Evolutionary conservation across 768 basidiomycete genomes (phyloP).

Genomic region (Agaricus subrufescens): DNA sequence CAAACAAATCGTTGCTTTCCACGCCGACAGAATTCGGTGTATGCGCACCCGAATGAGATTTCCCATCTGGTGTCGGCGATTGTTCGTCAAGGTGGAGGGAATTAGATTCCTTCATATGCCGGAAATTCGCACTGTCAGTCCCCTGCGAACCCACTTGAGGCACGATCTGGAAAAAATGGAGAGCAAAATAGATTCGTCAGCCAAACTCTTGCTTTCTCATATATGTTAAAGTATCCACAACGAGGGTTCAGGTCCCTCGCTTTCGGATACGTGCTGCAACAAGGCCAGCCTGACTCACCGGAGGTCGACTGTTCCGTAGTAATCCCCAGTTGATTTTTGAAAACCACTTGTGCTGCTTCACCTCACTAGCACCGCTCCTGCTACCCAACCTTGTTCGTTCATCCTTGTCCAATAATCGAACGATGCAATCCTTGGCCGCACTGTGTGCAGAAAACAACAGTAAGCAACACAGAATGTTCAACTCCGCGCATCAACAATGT

Average conservation of each 20-base stretch:
- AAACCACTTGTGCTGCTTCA: conserved; percentile 99
- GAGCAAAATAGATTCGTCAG: not conserved
- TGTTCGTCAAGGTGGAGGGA: conserved; percentile 86
- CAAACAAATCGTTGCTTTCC: conserved; percentile 63
- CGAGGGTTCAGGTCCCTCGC: not conserved
- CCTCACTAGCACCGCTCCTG: conserved; percentile 93
- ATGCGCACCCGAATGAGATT: conserved; percentile 5
- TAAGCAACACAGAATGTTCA: conserved; percentile 1
- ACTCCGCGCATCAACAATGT: conserved; percentile 21
- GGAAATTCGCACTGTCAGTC: conserved; percentile 84
- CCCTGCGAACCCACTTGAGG: conserved; percentile 69
- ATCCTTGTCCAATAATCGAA: conserved; percentile 86
- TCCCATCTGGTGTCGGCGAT: conserved; percentile 20
- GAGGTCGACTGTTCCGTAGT: conserved; percentile 86
- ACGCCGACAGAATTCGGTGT: conserved; percentile 12
- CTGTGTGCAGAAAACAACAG: conserved; percentile 36
- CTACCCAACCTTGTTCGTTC: conserved; percentile 87
- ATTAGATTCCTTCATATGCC: conserved; percentile 83
- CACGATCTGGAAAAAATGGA: conserved; percentile 2
- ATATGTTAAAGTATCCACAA: not conserved
- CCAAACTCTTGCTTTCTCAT: not conserved
- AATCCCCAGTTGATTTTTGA: conserved; percentile 94
- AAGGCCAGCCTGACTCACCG: conserved; percentile 51
- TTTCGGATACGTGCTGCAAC: not conserved
- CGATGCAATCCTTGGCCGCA: conserved; percentile 80